Evolutionary conservation across 768 basidiomycete genomes (phyloP).

Genomic region (Lepiota brunneoincarnata): DNA sequence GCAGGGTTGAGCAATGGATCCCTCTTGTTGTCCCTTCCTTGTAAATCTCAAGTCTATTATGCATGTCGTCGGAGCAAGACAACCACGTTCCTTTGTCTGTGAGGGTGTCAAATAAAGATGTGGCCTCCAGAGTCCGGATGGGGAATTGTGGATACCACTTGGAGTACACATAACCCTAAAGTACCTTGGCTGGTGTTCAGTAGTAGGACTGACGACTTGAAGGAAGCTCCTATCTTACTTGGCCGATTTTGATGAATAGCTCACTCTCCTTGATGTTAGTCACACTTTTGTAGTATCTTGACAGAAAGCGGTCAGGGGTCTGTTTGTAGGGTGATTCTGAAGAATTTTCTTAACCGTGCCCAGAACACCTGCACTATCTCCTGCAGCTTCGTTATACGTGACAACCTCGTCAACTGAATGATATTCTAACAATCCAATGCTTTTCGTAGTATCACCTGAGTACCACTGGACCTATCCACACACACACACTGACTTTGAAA

Average conservation of each 20-base stretch:
- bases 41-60: constrained; percentile 31
- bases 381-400: too few species aligned
- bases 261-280: constrained; percentile 56
- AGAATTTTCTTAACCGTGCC: constrained; percentile 46
- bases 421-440: too few species aligned
- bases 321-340: constrained; percentile 17
- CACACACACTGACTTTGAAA: too few species aligned
- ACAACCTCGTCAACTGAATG: too few species aligned
- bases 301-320: constrained; percentile 44
- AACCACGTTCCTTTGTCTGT: constrained; percentile 50
- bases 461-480: too few species aligned
- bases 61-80: constrained; percentile 33
- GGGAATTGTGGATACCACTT: constrained; percentile 56
- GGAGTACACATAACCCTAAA: constrained; percentile 50
- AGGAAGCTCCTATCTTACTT: not conserved
- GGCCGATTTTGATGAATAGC: constrained; percentile 44
- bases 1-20: constrained; percentile 48
- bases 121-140: constrained; percentile 44
- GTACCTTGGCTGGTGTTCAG: constrained; percentile 32
- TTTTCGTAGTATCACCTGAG: too few species aligned
- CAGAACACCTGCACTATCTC: constrained; percentile 29
- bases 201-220: not conserved
- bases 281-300: constrained; percentile 55
- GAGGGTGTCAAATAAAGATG: constrained; percentile 42
- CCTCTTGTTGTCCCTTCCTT: constrained; percentile 37